phyloP scores from a whole-genome alignment of 768 basidiomycete species.

The Scleroderma citrinum region DNA sequence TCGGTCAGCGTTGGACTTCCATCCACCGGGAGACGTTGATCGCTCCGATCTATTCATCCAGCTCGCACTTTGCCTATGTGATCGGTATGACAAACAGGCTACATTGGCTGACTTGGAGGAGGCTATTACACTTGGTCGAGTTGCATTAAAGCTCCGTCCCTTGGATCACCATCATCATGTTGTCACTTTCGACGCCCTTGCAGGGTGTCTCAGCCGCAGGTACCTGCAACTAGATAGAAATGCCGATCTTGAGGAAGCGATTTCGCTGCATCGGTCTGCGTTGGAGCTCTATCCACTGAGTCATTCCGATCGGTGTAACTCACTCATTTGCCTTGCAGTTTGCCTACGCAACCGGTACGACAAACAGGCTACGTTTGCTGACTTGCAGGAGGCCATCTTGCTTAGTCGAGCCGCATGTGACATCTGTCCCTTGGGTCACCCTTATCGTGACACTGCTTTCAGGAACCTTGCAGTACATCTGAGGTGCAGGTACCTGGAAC shows the following conservation, averaged over 20 bases:
- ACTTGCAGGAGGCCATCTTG: conserved; percentile 11
- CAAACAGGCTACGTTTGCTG: neutral
- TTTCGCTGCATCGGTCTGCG: neutral
- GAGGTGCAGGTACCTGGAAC: conserved; percentile 6
- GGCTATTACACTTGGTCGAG: neutral
- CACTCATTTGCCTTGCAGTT: neutral
- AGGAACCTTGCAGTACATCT: conserved; percentile 11
- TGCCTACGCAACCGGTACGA: neutral
- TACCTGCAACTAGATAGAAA: neutral
- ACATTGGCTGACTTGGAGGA: neutral
- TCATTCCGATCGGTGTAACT: neutral
- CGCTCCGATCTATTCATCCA: neutral
- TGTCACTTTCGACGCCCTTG: conserved; percentile 47
- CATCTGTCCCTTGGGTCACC: conserved; percentile 1
- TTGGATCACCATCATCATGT: conserved; percentile 40
- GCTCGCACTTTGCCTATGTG: neutral
- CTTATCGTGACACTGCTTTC: neutral
- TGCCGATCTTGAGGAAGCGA: neutral
- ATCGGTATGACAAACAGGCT: neutral
- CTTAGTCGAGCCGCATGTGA: conserved; percentile 4
- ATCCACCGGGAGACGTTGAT: neutral
- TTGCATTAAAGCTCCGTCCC: neutral
- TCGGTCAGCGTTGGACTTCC: neutral
- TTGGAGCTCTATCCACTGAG: neutral
- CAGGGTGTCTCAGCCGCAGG: conserved; percentile 22